Conservation (phyloP, 2,329 filamentous ascomycete genomes). For the Exophiala lecanii-corni region DNA sequence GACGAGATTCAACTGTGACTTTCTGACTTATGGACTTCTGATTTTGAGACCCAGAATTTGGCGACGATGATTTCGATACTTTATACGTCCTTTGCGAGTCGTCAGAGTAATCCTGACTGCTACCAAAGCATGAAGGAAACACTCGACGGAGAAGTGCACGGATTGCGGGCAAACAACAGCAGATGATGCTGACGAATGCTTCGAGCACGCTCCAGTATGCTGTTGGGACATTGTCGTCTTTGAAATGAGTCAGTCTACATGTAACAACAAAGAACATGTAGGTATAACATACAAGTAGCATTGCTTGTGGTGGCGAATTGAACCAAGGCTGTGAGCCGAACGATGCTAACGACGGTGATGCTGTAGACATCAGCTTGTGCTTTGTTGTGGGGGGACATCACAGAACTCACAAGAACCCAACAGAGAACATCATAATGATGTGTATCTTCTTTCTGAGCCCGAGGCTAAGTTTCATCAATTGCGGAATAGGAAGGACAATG, state of each 20-base stretch:
- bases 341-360: constrained; percentile 42
- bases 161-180: constrained; percentile 14
- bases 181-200: constrained; percentile 16
- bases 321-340: constrained; percentile 42
- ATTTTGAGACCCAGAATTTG: not conserved
- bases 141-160: constrained; percentile 16
- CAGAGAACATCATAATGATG: constrained; percentile 49
- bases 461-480: constrained; percentile 42
- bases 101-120: constrained; percentile 7
- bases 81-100: constrained; percentile 8
- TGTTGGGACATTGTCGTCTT: constrained; percentile 17
- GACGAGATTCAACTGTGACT: not conserved
- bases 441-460: constrained; percentile 47
- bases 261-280: not conserved
- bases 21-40: not conserved
- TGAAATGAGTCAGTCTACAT: not conserved
- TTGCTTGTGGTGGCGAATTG: constrained; percentile 40
- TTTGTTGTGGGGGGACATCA: too few relatives aligned
- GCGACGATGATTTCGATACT: constrained; percentile 8
- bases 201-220: constrained; percentile 17
- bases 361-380: too few relatives aligned
- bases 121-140: constrained; percentile 18
- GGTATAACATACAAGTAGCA: constrained; percentile 32
- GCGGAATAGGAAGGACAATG: constrained; percentile 48
- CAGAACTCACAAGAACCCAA: constrained; percentile 43